Conservation (phyloP, 768 basidiomycete species). For the Podaxis sp. region DNA sequence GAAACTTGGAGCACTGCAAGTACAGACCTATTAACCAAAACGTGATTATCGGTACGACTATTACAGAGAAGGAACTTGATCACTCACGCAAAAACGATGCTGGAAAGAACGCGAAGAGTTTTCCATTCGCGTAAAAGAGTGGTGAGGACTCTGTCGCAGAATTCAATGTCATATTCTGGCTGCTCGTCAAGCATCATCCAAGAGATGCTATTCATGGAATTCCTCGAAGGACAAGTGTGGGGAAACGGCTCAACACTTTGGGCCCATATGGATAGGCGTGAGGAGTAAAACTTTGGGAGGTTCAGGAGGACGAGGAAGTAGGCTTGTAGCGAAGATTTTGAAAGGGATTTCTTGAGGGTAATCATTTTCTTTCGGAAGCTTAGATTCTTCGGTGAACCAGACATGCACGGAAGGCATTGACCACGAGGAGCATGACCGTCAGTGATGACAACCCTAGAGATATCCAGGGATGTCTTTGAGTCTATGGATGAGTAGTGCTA, state of each 20-base stretch:
- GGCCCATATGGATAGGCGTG: constrained; percentile 1
- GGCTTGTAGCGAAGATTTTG: background rate
- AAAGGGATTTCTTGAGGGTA: background rate
- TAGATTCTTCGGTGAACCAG: background rate
- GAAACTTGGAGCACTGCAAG: constrained; percentile 9
- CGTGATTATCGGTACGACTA: background rate
- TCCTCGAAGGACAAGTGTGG: background rate
- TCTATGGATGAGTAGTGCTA: background rate
- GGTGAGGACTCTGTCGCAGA: constrained; percentile 1
- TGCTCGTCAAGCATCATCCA: background rate
- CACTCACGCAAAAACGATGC: constrained; percentile 4
- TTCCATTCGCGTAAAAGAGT: constrained; percentile 3
- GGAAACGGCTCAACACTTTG: background rate
- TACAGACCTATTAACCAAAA: background rate
- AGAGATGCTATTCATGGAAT: background rate
- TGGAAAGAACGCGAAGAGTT: constrained; percentile 7
- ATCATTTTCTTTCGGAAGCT: background rate
- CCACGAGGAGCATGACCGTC: background rate
- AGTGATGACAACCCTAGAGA: background rate
- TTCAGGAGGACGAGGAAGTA: constrained; percentile 7
- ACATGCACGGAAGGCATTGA: background rate
- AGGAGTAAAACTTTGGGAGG: constrained; percentile 9
- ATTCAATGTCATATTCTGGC: background rate
- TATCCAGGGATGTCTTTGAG: background rate
- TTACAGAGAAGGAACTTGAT: background rate